Base-by-base conservation (phyloP, 257 asterid species). In the Catharanthus roseus region DNA sequence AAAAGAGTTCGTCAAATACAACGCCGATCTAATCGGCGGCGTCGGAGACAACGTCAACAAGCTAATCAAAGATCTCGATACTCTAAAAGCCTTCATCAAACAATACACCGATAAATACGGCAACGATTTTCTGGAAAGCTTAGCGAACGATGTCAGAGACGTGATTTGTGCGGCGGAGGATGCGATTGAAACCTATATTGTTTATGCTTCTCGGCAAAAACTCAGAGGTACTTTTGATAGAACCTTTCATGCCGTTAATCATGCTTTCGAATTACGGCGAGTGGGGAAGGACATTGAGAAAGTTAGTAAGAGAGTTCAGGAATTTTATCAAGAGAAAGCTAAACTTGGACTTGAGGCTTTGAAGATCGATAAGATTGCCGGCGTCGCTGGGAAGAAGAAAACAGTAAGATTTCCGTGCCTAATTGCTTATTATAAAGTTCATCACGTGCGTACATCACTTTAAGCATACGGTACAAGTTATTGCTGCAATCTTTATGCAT, bases 111-210 rank as follows among this genome's bases (percentile, higher is more conserved):
- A 44, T 0, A 36, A 41, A 24, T 62, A 62, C 45, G 47, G 39
- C 9, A 68, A 68, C 19, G 72, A 68, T 34, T 44, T 29, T 47
- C 23, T 68, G 61, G 61, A 68, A 49, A 50, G 34, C 24, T 47
- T 68, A 44, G 72, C 72, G 6, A 50, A 68, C 44, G 61, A 23
- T 7, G 61, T 68, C 24, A 4, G 60, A 6, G 44, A 50, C 8
- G 72, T 68, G 41, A 21, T 80, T 0, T 51, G 73, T 39, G 77
- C 75, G 0, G 84, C 74, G 0, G 84, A 82, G 31, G 82, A 79
- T 62, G 69, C 71, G 44, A 55, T 79, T 50, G 84, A 79, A 60
- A 26, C 41, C 1, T 74, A 78, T 53, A 36, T 83, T 19, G 61
- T 74, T 23, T 51, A 68, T 8, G 65, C 73, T 0, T 72, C 70